Evolutionary conservation across 2,329 filamentous ascomycete genomes (phyloP), one percentile per base, ranked within the genome.

Genomic region (Samsoniella hepiali): DNA sequence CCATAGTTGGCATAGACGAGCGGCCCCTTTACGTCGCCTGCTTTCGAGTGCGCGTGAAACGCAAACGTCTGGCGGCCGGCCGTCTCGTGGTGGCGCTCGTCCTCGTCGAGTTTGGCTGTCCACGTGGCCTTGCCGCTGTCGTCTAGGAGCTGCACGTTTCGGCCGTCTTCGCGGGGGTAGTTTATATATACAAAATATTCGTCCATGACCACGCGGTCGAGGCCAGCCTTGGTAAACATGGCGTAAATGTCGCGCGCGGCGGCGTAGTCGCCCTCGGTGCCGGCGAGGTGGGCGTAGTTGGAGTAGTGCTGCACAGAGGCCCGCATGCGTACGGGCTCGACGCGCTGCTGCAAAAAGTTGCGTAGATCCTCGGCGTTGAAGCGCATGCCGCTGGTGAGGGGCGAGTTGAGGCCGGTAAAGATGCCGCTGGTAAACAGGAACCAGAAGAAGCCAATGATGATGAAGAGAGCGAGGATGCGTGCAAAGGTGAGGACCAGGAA

Each of bases 1-100:
- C 95, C 96, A 71, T 93, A 96, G 76, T 98, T 97, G 60, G 90
- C 94, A 74, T 97, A 99, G 1, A 99, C 85, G 51, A 98, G 75
- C 27, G 90, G 93, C 0, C 95, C 95, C 32, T 85, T 90, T 44
- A 94, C 93, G 70, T 95, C 90, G 50, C 93, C 95, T 0, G 89
- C 84, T 72, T 91, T 93, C 22, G 93, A 97, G 73, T 95, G 88
- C 1, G 91, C 95, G 73, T 98, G 94, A 72, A 97, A 99, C 8
- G 86, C 88, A 55, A 84, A 82, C 0, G 91, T 93, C 76, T 94
- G 88, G 68, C 86, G 83, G 34, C 86, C 83, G 1, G 82, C 79
- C 3, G 82, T 81, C 65, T 88, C 82, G n/a, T 80, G 81, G 67
- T 89, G 89, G 1, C 84, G 82, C 62, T 80, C 83, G 53, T 90